Base-by-base conservation (phyloP, 768 basidiomycete species). In the Cantharellus cinnabarinus region DNA sequence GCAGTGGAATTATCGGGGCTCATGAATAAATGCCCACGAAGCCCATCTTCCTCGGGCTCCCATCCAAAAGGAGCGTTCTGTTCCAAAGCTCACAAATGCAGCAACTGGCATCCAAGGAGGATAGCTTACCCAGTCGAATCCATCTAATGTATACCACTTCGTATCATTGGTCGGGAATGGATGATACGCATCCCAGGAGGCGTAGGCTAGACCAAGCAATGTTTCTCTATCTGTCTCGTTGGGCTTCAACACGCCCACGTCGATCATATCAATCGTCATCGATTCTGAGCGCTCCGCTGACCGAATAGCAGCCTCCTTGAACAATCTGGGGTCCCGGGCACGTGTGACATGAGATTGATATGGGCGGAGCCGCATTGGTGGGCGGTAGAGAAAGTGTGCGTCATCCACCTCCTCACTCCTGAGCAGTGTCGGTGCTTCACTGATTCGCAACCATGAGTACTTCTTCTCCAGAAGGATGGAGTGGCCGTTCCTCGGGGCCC, bases 131-230 rank as follows among this genome's bases (percentile, higher is more conserved):
- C 3, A 38, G 42, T 48, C 15, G 34, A 56, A 58, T 4, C 59
- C 34, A 7, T 85, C 85, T 2, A 89, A 69, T 40, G 88, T 82
- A 63, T 85, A 93, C 93, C 90, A 95, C 56, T 80, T 81, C 56
- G 72, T 75, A 65, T 74, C 70, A 3, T 80, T 79, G 14, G 14
- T 37, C 14, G 85, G 83, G 4, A 41, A 10, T 39, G 79, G 68
- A 5, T 82, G 79, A 70, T 97, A 97, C 1, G 94, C 93, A 67
- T 97, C 88, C 41, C 81, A 86, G 5, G 82, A 75, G 83, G 97
- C 93, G 60, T 86, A 68, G 4, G 85, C 91, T 38, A 98, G 75
- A 67, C 89, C 82, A 2, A 76, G 74, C 3, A 97, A 71, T 0
- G 91, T 95, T 64, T 85, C 82, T 57, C 76, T 71, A 67, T 94